These are phyloP conservation scores for Knoxia roxburghii DNA, from an alignment of 257 asterid species.

Conservation along the genomic window DNA sequence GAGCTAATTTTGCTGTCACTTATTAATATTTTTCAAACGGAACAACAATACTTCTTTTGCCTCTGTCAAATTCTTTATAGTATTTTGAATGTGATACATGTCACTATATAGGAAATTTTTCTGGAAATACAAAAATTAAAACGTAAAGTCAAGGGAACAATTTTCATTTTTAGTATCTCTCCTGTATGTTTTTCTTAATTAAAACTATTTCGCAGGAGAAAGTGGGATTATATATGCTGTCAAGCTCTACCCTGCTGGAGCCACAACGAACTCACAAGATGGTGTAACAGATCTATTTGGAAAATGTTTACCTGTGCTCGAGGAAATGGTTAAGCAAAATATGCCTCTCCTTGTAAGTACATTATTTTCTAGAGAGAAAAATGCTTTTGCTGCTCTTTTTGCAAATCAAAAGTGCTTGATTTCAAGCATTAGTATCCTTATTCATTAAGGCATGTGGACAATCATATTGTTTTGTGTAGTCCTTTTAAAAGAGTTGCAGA, in stretches of 20 bases:
- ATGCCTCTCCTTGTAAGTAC: slow-evolving; percentile 80
- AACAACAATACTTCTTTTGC: background rate
- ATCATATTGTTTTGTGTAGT: background rate
- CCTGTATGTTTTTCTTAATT: slow-evolving; percentile 15
- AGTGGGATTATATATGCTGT: slow-evolving; percentile 76
- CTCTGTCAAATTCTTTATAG: background rate
- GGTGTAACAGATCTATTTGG: slow-evolving; percentile 96
- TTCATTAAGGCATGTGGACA: background rate
- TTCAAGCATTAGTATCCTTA: background rate
- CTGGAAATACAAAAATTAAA: too few relatives aligned
- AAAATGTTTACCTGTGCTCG: slow-evolving; percentile 86
- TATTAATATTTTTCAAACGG: too few relatives aligned
- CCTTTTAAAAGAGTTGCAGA: background rate
- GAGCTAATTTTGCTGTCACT: background rate
- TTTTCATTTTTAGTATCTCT: background rate
- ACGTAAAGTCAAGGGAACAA: background rate
- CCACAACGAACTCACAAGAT: slow-evolving; percentile 95
- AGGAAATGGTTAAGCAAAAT: slow-evolving; percentile 79
- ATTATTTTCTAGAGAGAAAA: background rate
- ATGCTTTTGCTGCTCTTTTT: background rate
- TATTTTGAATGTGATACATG: background rate
- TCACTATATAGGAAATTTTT: background rate
- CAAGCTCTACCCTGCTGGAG: slow-evolving; percentile 97
- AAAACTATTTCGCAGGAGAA: slow-evolving; percentile 43
- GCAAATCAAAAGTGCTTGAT: background rate